Evolutionary conservation across 2,329 filamentous ascomycete species (phyloP).

Genomic region (Trichoderma sp.): DNA sequence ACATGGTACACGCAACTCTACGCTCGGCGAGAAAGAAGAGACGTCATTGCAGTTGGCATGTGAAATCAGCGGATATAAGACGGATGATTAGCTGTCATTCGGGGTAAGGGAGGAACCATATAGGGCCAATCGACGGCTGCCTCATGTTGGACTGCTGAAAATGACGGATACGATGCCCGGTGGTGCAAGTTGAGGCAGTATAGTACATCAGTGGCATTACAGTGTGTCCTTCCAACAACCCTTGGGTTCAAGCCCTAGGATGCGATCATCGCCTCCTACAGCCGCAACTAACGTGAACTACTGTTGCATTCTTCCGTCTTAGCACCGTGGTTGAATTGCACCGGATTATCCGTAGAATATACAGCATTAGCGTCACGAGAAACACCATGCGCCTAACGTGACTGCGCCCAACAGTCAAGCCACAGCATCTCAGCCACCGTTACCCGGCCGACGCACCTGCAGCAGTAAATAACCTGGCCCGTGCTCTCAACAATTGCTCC

Average conservation of each 20-base stretch:
- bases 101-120: not conserved
- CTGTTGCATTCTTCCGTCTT: not conserved
- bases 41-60: constrained; percentile 35
- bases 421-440: constrained; percentile 16
- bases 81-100: not conserved
- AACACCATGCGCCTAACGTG: not conserved
- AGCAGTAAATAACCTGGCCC: constrained; percentile 9
- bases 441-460: constrained; percentile 10
- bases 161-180: not conserved
- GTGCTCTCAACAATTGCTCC: not conserved
- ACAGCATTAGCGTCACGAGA: not conserved
- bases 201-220: not conserved
- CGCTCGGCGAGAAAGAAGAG: constrained; percentile 36
- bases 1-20: not conserved
- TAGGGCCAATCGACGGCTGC: not conserved
- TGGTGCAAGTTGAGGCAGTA: not conserved
- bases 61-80: constrained; percentile 17
- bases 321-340: not conserved
- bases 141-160: not conserved
- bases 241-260: not conserved
- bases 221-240: not conserved
- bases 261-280: not conserved
- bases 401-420: not conserved
- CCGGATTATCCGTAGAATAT: not conserved
- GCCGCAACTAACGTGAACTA: not conserved